Evolutionary conservation across 768 basidiomycete species (phyloP), one percentile per base, ranked within the genome.

Genomic region (Leccinum incarnatum): DNA sequence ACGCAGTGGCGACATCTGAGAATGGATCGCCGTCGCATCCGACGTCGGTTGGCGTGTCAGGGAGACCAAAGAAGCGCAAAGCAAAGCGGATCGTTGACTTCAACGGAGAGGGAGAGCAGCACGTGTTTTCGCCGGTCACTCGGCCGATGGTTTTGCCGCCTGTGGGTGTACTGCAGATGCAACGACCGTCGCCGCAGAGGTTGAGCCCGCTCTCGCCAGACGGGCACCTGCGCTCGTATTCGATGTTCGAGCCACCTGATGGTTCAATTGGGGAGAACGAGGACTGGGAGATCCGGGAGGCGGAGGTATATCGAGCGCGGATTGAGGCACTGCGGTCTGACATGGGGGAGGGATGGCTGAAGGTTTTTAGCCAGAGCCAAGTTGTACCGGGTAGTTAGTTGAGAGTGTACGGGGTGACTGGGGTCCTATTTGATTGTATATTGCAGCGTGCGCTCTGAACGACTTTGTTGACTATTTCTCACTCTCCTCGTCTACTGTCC

Each of bases 271-370:
- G 46, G 50, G 53, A 25, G 7, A 27, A 34, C 9, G 59, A 27
- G 8, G 58, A 65, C 32, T 67, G 68, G 25, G 76, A 78, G 67
- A 70, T 81, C 58, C 66, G 76, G 63, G 79, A 83, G 61, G 88
- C 81, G 25, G 92, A 92, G 57, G 81, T 85, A 47, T 92, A 89
- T 71, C 80, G 93, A 50, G 82, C 83, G 56, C 81, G 81, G 65
- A 88, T 95, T 53, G 93, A 95, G 77, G 87, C 87, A 17, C 66
- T 95, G 70, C 86, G 91, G 71, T 80, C 84, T 59, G 93, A 95
- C 67, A 93, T 95, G 80, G 93, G 93, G 2, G 93, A 95, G 23
- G 85, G 86, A 10, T 95, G 91, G 92, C 67, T 95, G 67, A 89
- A 88, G 72, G 91, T 94, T 34, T 86, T 89, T 66, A 89, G 84